These are phyloP conservation scores for Parastagonospora avenae DNA, from an alignment of 2,329 filamentous ascomycete genomes.

Conservation along the genomic window DNA sequence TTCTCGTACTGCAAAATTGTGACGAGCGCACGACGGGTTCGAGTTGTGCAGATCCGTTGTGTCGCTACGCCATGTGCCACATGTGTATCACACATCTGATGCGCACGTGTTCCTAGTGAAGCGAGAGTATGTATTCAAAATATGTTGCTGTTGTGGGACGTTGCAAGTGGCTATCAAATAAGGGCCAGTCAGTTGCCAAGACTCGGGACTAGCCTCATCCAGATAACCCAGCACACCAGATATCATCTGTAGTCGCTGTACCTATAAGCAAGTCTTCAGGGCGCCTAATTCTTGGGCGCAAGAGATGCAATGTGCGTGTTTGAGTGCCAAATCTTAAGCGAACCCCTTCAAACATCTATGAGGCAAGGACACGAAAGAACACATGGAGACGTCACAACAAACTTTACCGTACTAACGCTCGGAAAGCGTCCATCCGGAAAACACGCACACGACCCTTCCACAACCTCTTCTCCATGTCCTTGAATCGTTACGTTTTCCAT, in stretches of 20 bases:
- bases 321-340: slow-evolving; percentile 6
- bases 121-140: neutral
- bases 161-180: neutral
- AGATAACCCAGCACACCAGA: too few species aligned
- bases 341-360: slow-evolving; percentile 37
- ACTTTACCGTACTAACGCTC: slow-evolving; percentile 8
- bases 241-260: neutral
- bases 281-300: neutral
- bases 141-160: slow-evolving; percentile 1
- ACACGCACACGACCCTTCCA: slow-evolving; percentile 6
- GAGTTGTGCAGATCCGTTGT: slow-evolving; percentile 6
- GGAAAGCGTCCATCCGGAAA: slow-evolving; percentile 11
- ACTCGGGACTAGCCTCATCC: neutral
- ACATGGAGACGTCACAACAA: slow-evolving; percentile 29
- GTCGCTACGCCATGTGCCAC: slow-evolving; percentile 5
- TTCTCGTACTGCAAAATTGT: neutral
- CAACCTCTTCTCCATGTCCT: slow-evolving; percentile 1
- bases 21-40: neutral
- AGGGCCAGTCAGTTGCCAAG: neutral
- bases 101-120: neutral
- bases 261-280: neutral
- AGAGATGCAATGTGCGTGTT: slow-evolving; percentile 1
- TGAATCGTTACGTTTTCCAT: neutral
- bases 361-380: slow-evolving; percentile 19
- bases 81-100: slow-evolving; percentile 1